phyloP scores from a whole-genome alignment of 2,329 filamentous ascomycete genomes.

The Fusarium sp. region DNA sequence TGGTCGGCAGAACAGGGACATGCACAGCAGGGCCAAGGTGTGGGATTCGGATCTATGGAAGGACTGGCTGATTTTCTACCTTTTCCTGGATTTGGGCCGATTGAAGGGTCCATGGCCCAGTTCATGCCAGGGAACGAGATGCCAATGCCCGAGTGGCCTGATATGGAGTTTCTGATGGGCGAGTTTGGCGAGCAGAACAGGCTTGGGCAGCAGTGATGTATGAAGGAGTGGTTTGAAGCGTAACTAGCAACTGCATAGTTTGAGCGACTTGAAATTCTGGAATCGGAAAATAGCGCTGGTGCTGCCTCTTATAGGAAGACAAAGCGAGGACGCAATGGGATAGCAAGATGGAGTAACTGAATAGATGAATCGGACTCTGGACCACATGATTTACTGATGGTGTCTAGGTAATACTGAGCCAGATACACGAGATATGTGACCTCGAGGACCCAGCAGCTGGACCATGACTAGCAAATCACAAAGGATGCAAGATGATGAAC shows the following conservation, averaged over 20 bases:
- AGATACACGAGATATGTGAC: too few species aligned
- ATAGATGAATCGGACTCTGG: too few species aligned
- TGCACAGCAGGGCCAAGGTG: conserved; percentile 5
- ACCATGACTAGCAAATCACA: too few species aligned
- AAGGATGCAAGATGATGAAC: not conserved
- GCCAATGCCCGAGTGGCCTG: conserved; percentile 36
- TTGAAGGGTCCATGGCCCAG: conserved; percentile 23
- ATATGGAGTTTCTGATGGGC: conserved; percentile 37
- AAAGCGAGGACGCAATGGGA: too few species aligned
- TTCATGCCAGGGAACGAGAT: conserved; percentile 25
- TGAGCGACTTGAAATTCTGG: not conserved
- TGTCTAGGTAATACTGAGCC: too few species aligned
- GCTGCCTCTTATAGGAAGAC: too few species aligned
- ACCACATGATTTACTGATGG: too few species aligned
- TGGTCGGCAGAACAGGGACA: conserved; percentile 12
- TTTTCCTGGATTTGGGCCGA: conserved; percentile 9
- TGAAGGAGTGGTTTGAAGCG: not conserved
- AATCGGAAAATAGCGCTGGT: too few species aligned
- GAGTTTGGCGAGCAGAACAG: conserved; percentile 23
- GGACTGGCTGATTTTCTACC: conserved; percentile 26
- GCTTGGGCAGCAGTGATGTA: not conserved
- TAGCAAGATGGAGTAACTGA: too few species aligned
- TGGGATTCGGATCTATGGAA: conserved; percentile 26
- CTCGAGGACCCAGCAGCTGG: too few species aligned
- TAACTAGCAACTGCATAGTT: not conserved